Conservation (phyloP, 2,329 filamentous ascomycete species). For the Colletotrichum sp. region DNA sequence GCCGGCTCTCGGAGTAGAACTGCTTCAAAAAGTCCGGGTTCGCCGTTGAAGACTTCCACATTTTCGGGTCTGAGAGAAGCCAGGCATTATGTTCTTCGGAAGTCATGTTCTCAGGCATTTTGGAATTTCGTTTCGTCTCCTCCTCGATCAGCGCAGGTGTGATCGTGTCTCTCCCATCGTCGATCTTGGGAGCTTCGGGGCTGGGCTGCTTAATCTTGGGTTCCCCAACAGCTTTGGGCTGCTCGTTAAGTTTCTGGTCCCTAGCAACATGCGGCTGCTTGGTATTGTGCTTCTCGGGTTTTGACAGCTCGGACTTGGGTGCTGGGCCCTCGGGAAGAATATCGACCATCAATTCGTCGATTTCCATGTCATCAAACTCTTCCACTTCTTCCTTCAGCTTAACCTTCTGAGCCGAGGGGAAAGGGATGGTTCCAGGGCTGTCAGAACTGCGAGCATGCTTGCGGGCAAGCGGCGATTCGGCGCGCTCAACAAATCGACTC, state of each 20-base stretch:
- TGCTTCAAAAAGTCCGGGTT: slow-evolving; percentile 94
- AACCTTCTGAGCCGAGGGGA: not conserved
- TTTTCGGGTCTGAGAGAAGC: slow-evolving; percentile 81
- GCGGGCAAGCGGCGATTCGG: slow-evolving; percentile 24
- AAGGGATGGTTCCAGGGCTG: slow-evolving; percentile 23
- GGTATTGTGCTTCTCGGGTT: not conserved
- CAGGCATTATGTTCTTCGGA: slow-evolving; percentile 93
- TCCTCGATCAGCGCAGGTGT: not conserved
- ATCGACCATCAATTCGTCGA: slow-evolving; percentile 15
- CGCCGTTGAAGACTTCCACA: slow-evolving; percentile 87
- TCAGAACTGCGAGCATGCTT: not conserved
- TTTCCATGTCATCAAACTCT: slow-evolving; percentile 19
- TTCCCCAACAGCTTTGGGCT: not conserved
- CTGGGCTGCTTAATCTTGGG: not conserved
- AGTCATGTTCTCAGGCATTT: slow-evolving; percentile 69
- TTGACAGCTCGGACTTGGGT: not conserved
- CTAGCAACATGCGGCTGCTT: not conserved
- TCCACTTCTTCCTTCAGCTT: slow-evolving; percentile 12
- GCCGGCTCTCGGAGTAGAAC: slow-evolving; percentile 91
- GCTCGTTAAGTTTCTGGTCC: not conserved
- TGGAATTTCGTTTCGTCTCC: slow-evolving; percentile 12
- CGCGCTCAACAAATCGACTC: slow-evolving; percentile 31
- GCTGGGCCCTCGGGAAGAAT: not conserved
- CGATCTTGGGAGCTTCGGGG: not conserved
- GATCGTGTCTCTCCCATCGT: not conserved